Conservation (phyloP, 23 red algal species). For the Gracilaria domingensis region DNA sequence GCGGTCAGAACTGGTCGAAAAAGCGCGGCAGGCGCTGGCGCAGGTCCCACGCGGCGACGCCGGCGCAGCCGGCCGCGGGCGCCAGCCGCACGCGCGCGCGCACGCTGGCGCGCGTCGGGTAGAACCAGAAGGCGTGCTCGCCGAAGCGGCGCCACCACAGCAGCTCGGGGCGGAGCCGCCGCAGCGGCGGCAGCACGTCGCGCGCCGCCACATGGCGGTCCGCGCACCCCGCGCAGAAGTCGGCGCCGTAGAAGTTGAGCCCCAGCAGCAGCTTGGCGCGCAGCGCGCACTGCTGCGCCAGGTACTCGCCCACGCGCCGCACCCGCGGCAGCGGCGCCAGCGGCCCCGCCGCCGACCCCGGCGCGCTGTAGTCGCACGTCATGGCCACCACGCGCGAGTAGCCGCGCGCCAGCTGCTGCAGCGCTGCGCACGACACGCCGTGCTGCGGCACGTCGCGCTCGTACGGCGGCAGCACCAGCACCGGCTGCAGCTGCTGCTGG, state of each 20-base stretch:
- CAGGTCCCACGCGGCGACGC: conserved; percentile 50
- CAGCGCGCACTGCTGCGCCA: conserved; percentile 30
- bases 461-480: conserved; percentile 53
- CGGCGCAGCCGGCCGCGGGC: conserved; percentile 21
- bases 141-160: conserved; percentile 22
- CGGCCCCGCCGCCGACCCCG: conserved; percentile 17
- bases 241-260: conserved; percentile 54
- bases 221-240: conserved; percentile 14
- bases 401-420: background rate
- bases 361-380: conserved; percentile 54
- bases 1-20: conserved; percentile 48
- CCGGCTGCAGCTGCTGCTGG: conserved; percentile 3
- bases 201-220: conserved; percentile 24
- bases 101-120: conserved; percentile 43
- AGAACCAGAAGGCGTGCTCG: conserved; percentile 53
- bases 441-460: conserved; percentile 7
- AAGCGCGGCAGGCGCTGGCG: conserved; percentile 40
- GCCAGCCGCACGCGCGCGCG: conserved; percentile 7
- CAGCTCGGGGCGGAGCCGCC: conserved; percentile 18
- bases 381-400: conserved; percentile 31
- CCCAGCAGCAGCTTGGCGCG: conserved; percentile 54
- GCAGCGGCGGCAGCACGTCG: conserved; percentile 24
- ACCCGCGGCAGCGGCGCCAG: conserved; percentile 43
- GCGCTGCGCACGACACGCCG: background rate
- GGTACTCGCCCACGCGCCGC: conserved; percentile 30